These are phyloP conservation scores for Bipolaris cookei DNA, from an alignment of 2,329 filamentous ascomycete genomes.

Conservation along the genomic window DNA sequence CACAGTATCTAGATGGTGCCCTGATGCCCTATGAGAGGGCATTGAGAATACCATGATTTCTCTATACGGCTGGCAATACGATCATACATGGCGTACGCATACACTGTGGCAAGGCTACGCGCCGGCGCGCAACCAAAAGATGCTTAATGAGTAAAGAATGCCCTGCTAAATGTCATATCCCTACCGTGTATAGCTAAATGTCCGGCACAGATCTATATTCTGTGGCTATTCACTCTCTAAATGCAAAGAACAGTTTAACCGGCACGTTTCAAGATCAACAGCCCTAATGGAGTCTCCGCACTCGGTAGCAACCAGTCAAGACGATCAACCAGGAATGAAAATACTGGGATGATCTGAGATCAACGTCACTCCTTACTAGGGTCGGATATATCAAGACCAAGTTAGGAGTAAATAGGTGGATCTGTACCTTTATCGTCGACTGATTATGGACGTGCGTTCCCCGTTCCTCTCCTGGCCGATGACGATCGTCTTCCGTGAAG, in stretches of 20 bases:
- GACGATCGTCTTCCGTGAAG: conserved; percentile 26
- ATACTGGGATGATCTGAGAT: conserved; percentile 37
- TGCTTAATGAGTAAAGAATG: conserved; percentile 5
- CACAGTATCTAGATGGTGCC: conserved; percentile 6
- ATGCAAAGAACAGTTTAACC: conserved; percentile 26
- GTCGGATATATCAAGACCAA: conserved; percentile 16
- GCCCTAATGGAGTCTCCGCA: conserved; percentile 26
- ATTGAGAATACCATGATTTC: background rate
- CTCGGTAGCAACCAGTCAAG: conserved; percentile 26
- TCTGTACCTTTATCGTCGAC: conserved; percentile 23
- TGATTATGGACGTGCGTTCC: conserved; percentile 16
- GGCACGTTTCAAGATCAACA: conserved; percentile 32
- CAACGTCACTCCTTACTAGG: conserved; percentile 33
- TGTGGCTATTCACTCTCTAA: conserved; percentile 1
- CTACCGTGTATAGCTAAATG: conserved; percentile 28
- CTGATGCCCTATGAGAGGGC: conserved; percentile 5
- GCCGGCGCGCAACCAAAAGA: conserved; percentile 17
- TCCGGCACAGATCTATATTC: conserved; percentile 36
- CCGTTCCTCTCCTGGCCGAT: conserved; percentile 28
- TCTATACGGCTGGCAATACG: conserved; percentile 8
- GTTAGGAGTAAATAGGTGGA: conserved; percentile 25
- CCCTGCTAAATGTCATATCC: conserved; percentile 22
- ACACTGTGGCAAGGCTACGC: conserved; percentile 10
- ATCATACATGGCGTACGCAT: conserved; percentile 8
- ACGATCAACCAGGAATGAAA: conserved; percentile 22